Evolutionary conservation across 495 filamentous ascomycete genomes (phyloP).

Genomic region (Penicillium lagena): DNA sequence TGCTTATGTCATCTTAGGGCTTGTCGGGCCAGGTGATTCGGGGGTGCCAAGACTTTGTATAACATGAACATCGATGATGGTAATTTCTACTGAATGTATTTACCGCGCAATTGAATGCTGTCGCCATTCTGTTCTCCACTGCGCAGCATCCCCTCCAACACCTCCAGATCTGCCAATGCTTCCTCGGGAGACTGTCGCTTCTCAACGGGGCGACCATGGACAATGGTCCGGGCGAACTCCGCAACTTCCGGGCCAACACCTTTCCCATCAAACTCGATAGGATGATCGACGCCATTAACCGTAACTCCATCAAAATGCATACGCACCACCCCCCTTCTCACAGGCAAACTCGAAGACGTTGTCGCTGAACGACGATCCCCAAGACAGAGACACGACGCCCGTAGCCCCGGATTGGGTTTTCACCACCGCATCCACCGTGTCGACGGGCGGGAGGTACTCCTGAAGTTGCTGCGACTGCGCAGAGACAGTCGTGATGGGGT

Average conservation of each 20-base stretch:
- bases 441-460: conserved; percentile 63
- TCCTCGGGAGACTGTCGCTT: conserved; percentile 55
- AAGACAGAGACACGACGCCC: conserved; percentile 55
- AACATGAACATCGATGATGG: background rate
- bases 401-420: conserved; percentile 55
- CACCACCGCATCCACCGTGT: conserved; percentile 62
- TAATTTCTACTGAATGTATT: background rate
- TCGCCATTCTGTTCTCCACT: conserved; percentile 55
- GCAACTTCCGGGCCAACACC: conserved; percentile 62
- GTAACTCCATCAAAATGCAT: conserved; percentile 48
- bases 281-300: conserved; percentile 44
- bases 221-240: conserved; percentile 56
- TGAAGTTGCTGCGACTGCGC: conserved; percentile 55
- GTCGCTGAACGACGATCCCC: conserved; percentile 57
- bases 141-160: conserved; percentile 59
- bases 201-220: conserved; percentile 38
- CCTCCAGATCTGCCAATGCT: conserved; percentile 63
- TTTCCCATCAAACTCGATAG: conserved; percentile 47
- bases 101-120: conserved; percentile 17
- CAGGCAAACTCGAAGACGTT: conserved; percentile 47
- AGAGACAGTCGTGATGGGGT: conserved; percentile 39
- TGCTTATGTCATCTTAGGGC: conserved; percentile 23
- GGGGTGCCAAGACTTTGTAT: conserved; percentile 12
- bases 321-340: conserved; percentile 45
- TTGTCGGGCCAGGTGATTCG: conserved; percentile 7